Percentiles rank a stretch among this genome's conserved stretches.
These are phyloP conservation scores for Diaporthe humulicola DNA, from an alignment of 2,329 filamentous ascomycete species.

Conservation along the genomic window DNA sequence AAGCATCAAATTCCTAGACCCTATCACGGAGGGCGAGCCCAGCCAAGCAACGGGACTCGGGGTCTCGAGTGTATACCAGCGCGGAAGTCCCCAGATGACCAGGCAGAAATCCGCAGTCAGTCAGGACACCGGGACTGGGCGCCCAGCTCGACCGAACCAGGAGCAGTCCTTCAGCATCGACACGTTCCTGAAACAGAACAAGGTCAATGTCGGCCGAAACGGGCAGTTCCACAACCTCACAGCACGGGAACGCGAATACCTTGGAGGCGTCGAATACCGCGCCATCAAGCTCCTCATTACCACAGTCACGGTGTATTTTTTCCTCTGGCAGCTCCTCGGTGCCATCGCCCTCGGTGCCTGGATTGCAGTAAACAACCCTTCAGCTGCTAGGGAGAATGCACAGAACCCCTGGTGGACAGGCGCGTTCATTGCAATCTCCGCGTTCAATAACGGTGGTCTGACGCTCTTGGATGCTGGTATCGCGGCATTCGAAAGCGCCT, in stretches of 20 bases:
- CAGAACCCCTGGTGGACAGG: slow-evolving; percentile 69
- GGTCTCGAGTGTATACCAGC: slow-evolving; percentile 9
- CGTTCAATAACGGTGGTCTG: slow-evolving; percentile 71
- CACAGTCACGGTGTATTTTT: slow-evolving; percentile 73
- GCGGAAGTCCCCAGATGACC: slow-evolving; percentile 21
- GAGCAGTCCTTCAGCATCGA: slow-evolving; percentile 42
- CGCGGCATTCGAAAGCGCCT: slow-evolving; percentile 56
- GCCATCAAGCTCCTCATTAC: slow-evolving; percentile 71
- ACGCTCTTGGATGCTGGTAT: slow-evolving; percentile 68
- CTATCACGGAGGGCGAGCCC: slow-evolving; percentile 25
- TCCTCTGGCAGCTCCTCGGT: slow-evolving; percentile 70
- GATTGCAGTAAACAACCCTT: slow-evolving; percentile 21
- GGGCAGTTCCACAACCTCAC: slow-evolving; percentile 67
- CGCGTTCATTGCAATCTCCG: slow-evolving; percentile 66
- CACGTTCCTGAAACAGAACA: slow-evolving; percentile 49
- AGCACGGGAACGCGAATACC: slow-evolving; percentile 65
- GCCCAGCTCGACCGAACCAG: background rate
- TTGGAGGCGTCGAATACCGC: slow-evolving; percentile 75
- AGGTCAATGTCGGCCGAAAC: slow-evolving; percentile 61
- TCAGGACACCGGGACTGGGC: background rate
- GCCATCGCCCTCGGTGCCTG: slow-evolving; percentile 68
- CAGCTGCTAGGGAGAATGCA: slow-evolving; percentile 41
- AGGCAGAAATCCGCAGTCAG: slow-evolving; percentile 16
- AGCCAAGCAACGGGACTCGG: slow-evolving; percentile 29
- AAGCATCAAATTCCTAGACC: slow-evolving; percentile 30